phyloP scores from a whole-genome alignment of 257 asterid genomes.

The Solanum appendiculatum region DNA sequence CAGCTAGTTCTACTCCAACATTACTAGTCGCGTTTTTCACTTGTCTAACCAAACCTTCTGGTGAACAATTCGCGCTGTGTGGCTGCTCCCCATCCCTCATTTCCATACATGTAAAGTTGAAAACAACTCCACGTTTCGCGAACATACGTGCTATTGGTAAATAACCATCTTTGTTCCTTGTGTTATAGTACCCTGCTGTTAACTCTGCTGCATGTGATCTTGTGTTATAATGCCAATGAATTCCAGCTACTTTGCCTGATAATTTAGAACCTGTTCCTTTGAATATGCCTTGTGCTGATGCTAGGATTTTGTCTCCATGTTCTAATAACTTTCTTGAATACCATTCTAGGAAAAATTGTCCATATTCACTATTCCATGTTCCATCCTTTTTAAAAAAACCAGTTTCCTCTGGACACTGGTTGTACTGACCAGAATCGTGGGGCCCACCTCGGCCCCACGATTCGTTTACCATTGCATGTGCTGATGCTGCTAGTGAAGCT shows the following conservation, averaged over 20 bases:
- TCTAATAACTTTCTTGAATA: slow-evolving; percentile 60
- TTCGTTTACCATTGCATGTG: slow-evolving; percentile 46
- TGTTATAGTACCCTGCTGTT: slow-evolving; percentile 91
- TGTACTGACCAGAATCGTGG: slow-evolving; percentile 73
- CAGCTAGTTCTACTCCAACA: slow-evolving; percentile 61
- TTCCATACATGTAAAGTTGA: slow-evolving; percentile 95
- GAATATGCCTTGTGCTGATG: slow-evolving; percentile 52
- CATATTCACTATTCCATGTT: slow-evolving; percentile 74
- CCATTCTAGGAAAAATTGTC: slow-evolving; percentile 78
- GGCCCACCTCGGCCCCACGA: slow-evolving; percentile 84
- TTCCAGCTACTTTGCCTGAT: slow-evolving; percentile 90
- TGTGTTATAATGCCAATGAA: slow-evolving; percentile 85
- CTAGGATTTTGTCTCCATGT: slow-evolving; percentile 72
- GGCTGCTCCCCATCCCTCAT: slow-evolving; percentile 88
- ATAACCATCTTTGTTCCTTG: slow-evolving; percentile 70
- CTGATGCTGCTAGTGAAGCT: slow-evolving; percentile 83
- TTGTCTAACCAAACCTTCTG: slow-evolving; percentile 84
- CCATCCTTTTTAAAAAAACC: slow-evolving; percentile 72
- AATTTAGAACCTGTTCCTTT: slow-evolving; percentile 60
- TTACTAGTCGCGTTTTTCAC: slow-evolving; percentile 58
- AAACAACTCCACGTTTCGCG: slow-evolving; percentile 49
- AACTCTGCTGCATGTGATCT: slow-evolving; percentile 88
- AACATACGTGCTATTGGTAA: slow-evolving; percentile 74
- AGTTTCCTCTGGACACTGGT: slow-evolving; percentile 73
- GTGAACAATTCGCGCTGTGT: slow-evolving; percentile 56